phyloP scores from a whole-genome alignment of 1,139 yeast species.

The Suhomyces bokatorum region DNA sequence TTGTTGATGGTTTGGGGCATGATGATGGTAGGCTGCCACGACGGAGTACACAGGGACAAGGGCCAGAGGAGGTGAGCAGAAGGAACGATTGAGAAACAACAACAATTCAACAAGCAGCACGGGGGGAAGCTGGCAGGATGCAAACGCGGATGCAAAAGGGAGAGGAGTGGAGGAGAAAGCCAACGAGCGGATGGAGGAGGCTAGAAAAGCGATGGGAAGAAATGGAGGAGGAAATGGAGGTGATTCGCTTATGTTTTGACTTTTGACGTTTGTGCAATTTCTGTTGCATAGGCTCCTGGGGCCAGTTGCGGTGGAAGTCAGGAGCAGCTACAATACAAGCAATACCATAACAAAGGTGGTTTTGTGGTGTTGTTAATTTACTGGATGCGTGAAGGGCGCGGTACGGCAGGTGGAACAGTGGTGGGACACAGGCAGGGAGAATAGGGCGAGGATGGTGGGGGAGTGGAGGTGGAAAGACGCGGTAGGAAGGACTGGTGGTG shows the following conservation, averaged over 20 bases:
- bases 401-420: not conserved
- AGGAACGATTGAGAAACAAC: too few species aligned
- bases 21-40: conserved; percentile 17
- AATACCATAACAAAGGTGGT: conserved; percentile 12
- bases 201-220: conserved; percentile 2
- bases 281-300: conserved; percentile 6
- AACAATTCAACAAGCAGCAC: too few species aligned
- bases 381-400: conserved; percentile 9
- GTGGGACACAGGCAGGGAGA: not conserved
- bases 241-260: not conserved
- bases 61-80: conserved; percentile 1
- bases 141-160: not conserved
- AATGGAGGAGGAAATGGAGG: not conserved
- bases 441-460: not conserved
- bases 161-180: not conserved
- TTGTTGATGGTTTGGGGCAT: conserved; percentile 43
- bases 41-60: conserved; percentile 1
- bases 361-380: conserved; percentile 15
- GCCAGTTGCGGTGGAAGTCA: conserved; percentile 10
- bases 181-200: not conserved
- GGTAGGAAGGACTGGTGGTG: too few species aligned
- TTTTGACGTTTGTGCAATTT: conserved; percentile 6
- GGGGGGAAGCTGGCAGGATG: not conserved
- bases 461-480: not conserved
- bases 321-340: conserved; percentile 10